Conservation (phyloP, 139 green algal species). For the Coelastrella sp. region DNA sequence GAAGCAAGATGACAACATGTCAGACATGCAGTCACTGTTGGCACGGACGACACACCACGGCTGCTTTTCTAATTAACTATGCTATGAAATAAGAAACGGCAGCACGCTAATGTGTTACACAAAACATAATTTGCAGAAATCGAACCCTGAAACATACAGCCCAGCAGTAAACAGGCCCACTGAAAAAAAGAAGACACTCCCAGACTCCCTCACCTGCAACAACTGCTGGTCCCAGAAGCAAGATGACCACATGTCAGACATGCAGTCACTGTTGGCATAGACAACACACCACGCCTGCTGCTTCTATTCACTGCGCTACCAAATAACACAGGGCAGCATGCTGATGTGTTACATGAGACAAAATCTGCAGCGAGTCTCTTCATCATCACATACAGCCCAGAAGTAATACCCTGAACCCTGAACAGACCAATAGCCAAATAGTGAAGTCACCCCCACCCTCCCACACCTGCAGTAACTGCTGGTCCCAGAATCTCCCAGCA, state of each 20-base stretch:
- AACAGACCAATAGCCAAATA: too few species aligned
- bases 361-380: background rate
- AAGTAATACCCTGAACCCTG: too few species aligned
- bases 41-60: background rate
- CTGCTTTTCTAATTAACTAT: background rate
- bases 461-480: background rate
- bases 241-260: background rate
- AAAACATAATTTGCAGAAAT: too few species aligned
- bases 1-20: too few species aligned
- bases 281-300: background rate
- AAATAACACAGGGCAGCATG: too few species aligned
- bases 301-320: background rate
- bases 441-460: background rate
- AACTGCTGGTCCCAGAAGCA: slow-evolving; percentile 21
- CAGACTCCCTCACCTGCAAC: background rate
- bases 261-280: background rate
- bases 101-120: background rate
- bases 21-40: background rate
- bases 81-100: background rate
- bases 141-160: background rate
- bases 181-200: background rate
- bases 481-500: slow-evolving; percentile 28
- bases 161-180: background rate
- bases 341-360: too few species aligned
- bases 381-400: too few species aligned